Base-by-base conservation (phyloP, 1,284 basidiomycete genomes). In the Malassezia obtusa region DNA sequence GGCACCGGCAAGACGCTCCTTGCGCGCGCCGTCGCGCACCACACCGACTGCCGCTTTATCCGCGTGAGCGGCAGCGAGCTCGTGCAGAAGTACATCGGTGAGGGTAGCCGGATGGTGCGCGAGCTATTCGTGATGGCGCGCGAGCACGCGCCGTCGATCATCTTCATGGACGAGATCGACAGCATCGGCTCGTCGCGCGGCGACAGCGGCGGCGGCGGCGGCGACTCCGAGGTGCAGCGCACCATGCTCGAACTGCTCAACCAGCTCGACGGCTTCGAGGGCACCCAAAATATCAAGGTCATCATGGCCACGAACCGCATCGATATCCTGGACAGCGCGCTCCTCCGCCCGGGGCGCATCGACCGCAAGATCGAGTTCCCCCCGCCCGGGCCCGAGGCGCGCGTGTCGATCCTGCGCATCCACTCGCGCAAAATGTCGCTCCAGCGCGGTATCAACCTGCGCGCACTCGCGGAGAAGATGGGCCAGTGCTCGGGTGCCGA, bases 111-210 rank as follows among this genome's bases (percentile, higher is more conserved):
- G 32, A 70, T 73, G 68, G 61, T 68, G 40, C 82, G 92, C 57
- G 92, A 98, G 78, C 77, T 98, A 50, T 98, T 98, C 79, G 89
- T 96, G 61, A 96, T 96, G 92, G 92, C 94, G 2, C 78, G 91
- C 61, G 92, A 96, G 75, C 91, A 96, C 73, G 92, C 92, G 24
- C 92, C 94, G n/a, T 87, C 85, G 74, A 96, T 98, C 78, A 94
- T 98, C 74, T 96, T 98, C 79, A 96, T 98, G 89, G 92, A 98
- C 77, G 92, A 98, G 76, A 96, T 98, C 64, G 92, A 98, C 77
- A 91, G 88, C 21, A 98, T 98, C 68, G 92, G 92, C 49, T 89
- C 86, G 58, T 90, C 87, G 52, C 78, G 92, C 73, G 89, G 90
- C 22, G 89, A 90, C 65, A 84, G 86, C 63, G 86, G 87, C 11